Conservation (phyloP, 208 protist species). For the Leishmania lainsoni region DNA sequence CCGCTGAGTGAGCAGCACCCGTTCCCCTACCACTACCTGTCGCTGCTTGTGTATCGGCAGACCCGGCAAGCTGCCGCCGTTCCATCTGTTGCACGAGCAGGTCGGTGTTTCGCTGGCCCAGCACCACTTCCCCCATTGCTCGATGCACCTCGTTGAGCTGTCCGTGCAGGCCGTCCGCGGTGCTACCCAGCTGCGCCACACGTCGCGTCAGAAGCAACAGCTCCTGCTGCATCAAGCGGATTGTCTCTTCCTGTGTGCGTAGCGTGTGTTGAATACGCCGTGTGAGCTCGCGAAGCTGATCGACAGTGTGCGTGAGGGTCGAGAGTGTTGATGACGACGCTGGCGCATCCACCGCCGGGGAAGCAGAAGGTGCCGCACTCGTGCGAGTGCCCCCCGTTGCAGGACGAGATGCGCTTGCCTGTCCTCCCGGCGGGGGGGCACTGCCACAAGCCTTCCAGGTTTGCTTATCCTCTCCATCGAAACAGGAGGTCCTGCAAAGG, state of each 20-base stretch:
- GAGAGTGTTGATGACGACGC: not conserved
- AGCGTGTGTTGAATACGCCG: constrained; percentile 28
- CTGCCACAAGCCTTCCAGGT: not conserved
- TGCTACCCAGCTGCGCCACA: constrained; percentile 46
- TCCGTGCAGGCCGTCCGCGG: constrained; percentile 33
- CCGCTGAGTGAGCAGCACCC: not conserved
- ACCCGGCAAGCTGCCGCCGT: constrained; percentile 31
- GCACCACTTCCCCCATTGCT: constrained; percentile 48
- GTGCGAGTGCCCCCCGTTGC: not conserved
- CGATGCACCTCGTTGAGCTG: constrained; percentile 44
- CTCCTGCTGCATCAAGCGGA: constrained; percentile 48
- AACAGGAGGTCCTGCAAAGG: not conserved
- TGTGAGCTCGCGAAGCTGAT: constrained; percentile 28
- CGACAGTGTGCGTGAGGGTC: constrained; percentile 14
- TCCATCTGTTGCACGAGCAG: constrained; percentile 73
- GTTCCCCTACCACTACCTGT: not conserved
- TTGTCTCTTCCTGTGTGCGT: constrained; percentile 27
- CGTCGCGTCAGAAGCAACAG: constrained; percentile 52
- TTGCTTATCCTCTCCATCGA: not conserved
- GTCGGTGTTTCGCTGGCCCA: constrained; percentile 66
- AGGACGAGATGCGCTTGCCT: not conserved
- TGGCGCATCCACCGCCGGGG: not conserved
- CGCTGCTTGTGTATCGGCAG: not conserved
- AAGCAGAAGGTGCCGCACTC: not conserved
- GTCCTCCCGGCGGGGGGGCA: not conserved